Conservation (phyloP, 2,329 filamentous ascomycete species). For the Mycosphaerella arachidis region DNA sequence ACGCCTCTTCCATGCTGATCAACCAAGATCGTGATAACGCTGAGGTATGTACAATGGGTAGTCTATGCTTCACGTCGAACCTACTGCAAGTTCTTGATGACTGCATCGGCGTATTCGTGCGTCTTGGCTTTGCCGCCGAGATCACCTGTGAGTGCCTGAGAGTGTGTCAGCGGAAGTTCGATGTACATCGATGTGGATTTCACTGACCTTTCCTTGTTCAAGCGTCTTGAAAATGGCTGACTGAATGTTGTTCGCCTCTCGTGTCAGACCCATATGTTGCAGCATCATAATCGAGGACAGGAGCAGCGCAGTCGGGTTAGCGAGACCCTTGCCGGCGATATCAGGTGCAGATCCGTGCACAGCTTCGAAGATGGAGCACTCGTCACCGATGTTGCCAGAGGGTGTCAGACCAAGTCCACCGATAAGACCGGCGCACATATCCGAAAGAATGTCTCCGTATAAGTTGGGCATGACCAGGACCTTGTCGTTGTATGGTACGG, state of each 20-base stretch:
- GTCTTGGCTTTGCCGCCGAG: conserved; percentile 96
- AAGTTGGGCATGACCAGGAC: conserved; percentile 96
- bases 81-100: conserved; percentile 62
- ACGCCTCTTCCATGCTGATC: background rate
- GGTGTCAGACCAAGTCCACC: conserved; percentile 95
- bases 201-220: conserved; percentile 79
- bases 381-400: conserved; percentile 96
- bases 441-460: conserved; percentile 98
- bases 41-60: conserved; percentile 9
- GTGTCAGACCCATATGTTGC: conserved; percentile 89
- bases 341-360: conserved; percentile 97
- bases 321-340: conserved; percentile 91
- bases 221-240: conserved; percentile 92
- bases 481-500: conserved; percentile 96
- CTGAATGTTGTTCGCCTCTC: conserved; percentile 84
- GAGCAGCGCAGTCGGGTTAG: conserved; percentile 94
- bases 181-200: background rate
- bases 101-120: conserved; percentile 85
- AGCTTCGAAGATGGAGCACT: conserved; percentile 99
- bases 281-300: conserved; percentile 99
- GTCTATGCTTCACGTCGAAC: background rate
- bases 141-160: conserved; percentile 78
- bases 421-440: conserved; percentile 98
- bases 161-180: conserved; percentile 3
- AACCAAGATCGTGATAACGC: background rate